A percentile compares a stretch with the other conserved stretches of the same genome.
phyloP scores from a whole-genome alignment of 495 filamentous ascomycete species.

The Aspergillus coremiiformis region DNA sequence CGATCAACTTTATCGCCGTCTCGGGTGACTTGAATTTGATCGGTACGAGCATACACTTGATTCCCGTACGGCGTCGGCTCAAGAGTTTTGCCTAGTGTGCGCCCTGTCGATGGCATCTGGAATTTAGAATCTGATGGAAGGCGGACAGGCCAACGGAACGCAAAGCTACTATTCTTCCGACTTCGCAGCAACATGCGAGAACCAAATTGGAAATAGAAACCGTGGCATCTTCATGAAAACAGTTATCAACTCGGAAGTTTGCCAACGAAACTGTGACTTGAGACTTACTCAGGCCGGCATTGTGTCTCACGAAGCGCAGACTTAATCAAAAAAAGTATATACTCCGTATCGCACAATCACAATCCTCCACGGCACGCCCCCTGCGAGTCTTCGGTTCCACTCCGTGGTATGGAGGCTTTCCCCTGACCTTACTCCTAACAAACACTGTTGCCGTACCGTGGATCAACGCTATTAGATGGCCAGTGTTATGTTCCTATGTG shows the following conservation, averaged over 20 bases:
- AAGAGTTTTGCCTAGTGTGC: slow-evolving; percentile 3
- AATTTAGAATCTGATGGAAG: slow-evolving; percentile 19
- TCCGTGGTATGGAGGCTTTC: neutral
- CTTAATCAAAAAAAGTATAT: neutral
- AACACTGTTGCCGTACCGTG: neutral
- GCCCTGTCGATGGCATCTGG: slow-evolving; percentile 11
- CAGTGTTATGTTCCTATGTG: slow-evolving; percentile 1
- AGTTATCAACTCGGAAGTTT: neutral
- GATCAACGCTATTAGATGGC: slow-evolving; percentile 8
- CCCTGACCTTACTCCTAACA: neutral
- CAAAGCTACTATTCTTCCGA: neutral
- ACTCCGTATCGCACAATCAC: neutral
- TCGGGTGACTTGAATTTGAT: neutral
- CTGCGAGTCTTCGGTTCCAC: neutral
- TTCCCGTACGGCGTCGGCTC: neutral
- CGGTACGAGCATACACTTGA: neutral
- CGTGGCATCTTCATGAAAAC: neutral
- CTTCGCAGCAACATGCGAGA: neutral
- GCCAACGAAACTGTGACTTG: neutral
- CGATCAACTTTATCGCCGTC: neutral
- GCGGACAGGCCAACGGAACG: neutral
- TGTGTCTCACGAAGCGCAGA: neutral
- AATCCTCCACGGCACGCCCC: neutral
- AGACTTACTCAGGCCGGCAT: neutral
- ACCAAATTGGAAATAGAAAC: neutral